phyloP scores from a whole-genome alignment of 2,329 filamentous ascomycete species.

The Nemania serpens region DNA sequence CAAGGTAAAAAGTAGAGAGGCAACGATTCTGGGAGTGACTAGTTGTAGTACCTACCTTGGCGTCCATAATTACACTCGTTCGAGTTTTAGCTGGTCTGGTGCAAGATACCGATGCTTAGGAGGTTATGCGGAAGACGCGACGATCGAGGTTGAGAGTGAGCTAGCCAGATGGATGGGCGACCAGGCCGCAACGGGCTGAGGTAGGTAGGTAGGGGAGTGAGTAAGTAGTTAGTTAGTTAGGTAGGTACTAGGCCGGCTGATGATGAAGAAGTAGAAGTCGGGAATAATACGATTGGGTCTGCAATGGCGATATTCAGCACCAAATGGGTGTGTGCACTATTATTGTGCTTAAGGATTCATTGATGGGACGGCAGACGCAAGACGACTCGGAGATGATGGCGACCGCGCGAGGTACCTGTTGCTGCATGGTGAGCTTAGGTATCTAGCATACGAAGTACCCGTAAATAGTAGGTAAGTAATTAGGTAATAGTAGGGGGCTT shows the following conservation, averaged over 20 bases:
- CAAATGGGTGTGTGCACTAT: conserved; percentile 3
- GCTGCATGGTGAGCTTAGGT: conserved; percentile 7
- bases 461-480: no score
- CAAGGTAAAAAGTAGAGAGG: background rate
- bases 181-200: conserved; percentile 5
- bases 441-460: no score
- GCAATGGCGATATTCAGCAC: conserved; percentile 20
- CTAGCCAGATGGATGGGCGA: no score
- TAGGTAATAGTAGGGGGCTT: no score
- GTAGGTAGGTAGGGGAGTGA: background rate
- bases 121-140: background rate
- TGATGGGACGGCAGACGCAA: conserved; percentile 1
- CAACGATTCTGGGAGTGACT: background rate
- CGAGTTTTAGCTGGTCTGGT: background rate
- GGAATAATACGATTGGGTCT: conserved; percentile 17
- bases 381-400: background rate
- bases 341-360: conserved; percentile 25
- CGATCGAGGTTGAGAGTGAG: no score
- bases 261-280: conserved; percentile 3
- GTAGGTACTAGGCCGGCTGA: no score
- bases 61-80: conserved; percentile 31
- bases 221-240: background rate
- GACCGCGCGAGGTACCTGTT: background rate
- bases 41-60: conserved; percentile 32
- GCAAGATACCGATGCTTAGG: conserved; percentile 9